phyloP scores from a whole-genome alignment of 2,329 filamentous ascomycete species.

The Epichloe scottii region DNA sequence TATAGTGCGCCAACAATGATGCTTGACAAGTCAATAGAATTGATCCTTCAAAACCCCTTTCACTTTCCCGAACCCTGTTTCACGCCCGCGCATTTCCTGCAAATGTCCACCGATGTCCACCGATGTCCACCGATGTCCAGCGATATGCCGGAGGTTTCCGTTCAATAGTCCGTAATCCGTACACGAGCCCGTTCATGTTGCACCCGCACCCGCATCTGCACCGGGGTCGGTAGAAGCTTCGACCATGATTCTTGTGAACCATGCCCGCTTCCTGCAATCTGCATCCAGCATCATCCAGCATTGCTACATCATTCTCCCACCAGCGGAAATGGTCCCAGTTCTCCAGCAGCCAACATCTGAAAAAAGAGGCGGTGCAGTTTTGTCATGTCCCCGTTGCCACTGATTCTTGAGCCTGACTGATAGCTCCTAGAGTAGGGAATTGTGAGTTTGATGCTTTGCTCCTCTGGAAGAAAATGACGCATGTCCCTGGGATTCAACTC shows the following conservation, averaged over 20 bases:
- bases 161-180: too few relatives aligned
- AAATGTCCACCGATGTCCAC: too few relatives aligned
- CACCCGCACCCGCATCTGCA: neutral
- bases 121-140: neutral
- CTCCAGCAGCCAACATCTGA: neutral
- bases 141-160: conserved; percentile 1
- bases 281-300: neutral
- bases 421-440: too few relatives aligned
- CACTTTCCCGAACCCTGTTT: neutral
- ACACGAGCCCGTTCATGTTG: neutral
- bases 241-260: neutral
- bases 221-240: neutral
- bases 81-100: neutral
- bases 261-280: neutral
- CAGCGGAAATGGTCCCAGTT: neutral
- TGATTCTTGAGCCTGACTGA: too few relatives aligned
- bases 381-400: too few relatives aligned
- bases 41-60: too few relatives aligned
- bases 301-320: neutral
- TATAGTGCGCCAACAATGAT: too few relatives aligned
- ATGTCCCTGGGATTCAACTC: too few relatives aligned
- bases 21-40: too few relatives aligned
- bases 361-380: too few relatives aligned
- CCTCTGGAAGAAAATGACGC: too few relatives aligned
- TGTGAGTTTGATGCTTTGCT: too few relatives aligned